Conservation (phyloP, 139 green algal species). For the Coelastrella sp. region DNA sequence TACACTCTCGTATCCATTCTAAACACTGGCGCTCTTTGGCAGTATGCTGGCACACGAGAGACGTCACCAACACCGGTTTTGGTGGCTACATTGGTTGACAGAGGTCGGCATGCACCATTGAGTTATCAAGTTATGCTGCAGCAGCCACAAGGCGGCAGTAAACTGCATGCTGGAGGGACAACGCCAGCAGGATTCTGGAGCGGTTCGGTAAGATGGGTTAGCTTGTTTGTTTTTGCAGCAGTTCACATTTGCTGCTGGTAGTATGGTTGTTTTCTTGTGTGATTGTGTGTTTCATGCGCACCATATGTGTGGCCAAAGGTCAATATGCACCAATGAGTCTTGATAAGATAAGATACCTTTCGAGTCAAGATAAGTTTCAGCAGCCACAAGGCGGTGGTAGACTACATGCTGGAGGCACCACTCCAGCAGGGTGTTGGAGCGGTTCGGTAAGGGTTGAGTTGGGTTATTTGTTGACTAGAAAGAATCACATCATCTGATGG, state of each 20-base stretch:
- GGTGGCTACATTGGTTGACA: background rate
- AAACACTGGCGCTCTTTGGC: constrained; percentile 40
- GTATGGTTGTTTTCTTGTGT: no score
- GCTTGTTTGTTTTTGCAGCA: no score
- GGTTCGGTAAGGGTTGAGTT: constrained; percentile 12
- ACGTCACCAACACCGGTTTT: constrained; percentile 13
- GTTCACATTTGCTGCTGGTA: no score
- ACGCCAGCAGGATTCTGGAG: constrained; percentile 40
- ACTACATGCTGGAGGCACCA: constrained; percentile 26
- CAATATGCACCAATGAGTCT: no score
- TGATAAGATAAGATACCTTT: no score
- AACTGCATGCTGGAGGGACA: constrained; percentile 25
- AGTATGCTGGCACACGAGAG: constrained; percentile 1
- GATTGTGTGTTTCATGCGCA: no score
- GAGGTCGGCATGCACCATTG: background rate
- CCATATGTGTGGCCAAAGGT: no score
- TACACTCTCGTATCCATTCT: background rate
- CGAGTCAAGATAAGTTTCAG: no score
- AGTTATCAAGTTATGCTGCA: constrained; percentile 12
- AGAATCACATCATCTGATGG: no score
- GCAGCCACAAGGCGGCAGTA: constrained; percentile 33
- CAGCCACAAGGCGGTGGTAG: no score
- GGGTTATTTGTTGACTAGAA: no score
- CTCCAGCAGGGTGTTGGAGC: no score
- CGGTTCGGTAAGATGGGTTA: constrained; percentile 20